Conservation (phyloP, 441 rosid genomes). For the Adansonia madagascariensis region DNA sequence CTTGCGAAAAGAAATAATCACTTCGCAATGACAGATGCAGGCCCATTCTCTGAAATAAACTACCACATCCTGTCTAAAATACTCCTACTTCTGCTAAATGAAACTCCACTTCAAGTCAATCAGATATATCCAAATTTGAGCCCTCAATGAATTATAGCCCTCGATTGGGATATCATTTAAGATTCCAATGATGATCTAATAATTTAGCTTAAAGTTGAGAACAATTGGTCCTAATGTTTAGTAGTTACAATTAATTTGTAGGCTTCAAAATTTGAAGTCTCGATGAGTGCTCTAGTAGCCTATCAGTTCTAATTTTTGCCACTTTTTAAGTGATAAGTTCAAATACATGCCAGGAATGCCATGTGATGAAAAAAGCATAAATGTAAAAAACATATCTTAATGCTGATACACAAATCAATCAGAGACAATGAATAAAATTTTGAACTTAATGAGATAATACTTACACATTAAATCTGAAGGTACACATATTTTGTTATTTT, state of each 20-base stretch:
- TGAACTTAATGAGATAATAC: conserved; percentile 33
- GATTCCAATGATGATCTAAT: neutral
- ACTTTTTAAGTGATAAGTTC: neutral
- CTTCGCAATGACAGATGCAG: neutral
- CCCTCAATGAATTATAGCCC: neutral
- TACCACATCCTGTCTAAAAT: neutral
- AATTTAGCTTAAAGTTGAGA: neutral
- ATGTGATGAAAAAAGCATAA: neutral
- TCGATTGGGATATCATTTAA: neutral
- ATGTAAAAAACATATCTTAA: neutral
- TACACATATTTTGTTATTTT: conserved; percentile 28
- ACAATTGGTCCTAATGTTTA: neutral
- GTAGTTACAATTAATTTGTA: neutral
- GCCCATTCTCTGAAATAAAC: neutral
- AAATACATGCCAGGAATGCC: neutral
- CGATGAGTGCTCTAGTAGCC: neutral
- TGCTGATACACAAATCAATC: neutral
- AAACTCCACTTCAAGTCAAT: neutral
- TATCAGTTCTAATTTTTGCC: neutral
- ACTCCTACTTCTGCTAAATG: neutral
- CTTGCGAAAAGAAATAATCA: neutral
- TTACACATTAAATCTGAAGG: conserved; percentile 81
- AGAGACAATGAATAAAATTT: neutral
- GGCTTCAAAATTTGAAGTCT: neutral
- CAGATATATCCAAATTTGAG: neutral